Percentiles rank a stretch among this genome's conserved stretches.
phyloP scores from a whole-genome alignment of 176 grass and related monocot genomes.

The Typha latifolia region DNA sequence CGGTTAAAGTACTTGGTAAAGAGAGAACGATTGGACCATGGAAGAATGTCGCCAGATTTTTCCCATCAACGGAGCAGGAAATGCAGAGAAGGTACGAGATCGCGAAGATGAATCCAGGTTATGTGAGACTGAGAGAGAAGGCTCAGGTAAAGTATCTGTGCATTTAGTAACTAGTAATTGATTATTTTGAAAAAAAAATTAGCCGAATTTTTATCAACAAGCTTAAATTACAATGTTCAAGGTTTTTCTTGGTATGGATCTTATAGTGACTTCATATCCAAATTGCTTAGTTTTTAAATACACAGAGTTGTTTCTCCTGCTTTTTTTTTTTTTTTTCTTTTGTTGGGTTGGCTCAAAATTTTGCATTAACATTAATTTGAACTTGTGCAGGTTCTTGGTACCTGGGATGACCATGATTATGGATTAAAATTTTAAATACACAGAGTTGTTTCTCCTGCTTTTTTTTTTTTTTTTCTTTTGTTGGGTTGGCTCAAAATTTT shows the following conservation, averaged over 20 bases:
- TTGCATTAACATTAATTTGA: slow-evolving; percentile 11
- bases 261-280: too few relatives aligned
- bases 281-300: too few relatives aligned
- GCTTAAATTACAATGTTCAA: too few relatives aligned
- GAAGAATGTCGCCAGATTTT: slow-evolving; percentile 77
- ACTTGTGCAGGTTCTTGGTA: slow-evolving; percentile 77
- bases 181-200: too few relatives aligned
- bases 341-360: not conserved
- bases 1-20: slow-evolving; percentile 38
- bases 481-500: not conserved
- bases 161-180: not conserved
- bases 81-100: slow-evolving; percentile 53
- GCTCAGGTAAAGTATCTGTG: slow-evolving; percentile 34
- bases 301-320: too few relatives aligned
- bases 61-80: slow-evolving; percentile 61
- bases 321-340: not conserved
- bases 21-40: slow-evolving; percentile 74
- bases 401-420: slow-evolving; percentile 98
- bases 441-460: too few relatives aligned
- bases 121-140: slow-evolving; percentile 49
- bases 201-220: too few relatives aligned
- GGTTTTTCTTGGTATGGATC: too few relatives aligned
- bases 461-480: not conserved
- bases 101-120: slow-evolving; percentile 59
- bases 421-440: slow-evolving; percentile 51